Conservation (phyloP, 345 rosid species). For the Linum lewisii region DNA sequence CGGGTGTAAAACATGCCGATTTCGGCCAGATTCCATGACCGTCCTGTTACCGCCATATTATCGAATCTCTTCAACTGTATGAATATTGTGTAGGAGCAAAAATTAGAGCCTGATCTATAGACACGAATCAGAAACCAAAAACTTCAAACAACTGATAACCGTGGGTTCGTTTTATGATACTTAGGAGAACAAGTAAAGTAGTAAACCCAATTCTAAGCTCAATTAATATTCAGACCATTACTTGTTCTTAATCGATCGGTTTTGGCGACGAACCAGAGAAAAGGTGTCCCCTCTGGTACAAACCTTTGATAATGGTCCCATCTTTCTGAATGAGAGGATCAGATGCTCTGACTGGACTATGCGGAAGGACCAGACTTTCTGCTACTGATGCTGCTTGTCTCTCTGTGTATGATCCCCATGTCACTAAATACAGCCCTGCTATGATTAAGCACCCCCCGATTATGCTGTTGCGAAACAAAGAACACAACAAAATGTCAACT, state of each 20-base stretch:
- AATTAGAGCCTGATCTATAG: too few species aligned
- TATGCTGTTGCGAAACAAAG: slow-evolving; percentile 31
- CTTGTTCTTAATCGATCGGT: slow-evolving; percentile 9
- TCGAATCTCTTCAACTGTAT: too few species aligned
- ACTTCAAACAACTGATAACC: too few species aligned
- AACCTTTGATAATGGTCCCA: slow-evolving; percentile 28
- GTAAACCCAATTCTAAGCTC: too few species aligned
- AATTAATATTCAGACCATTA: neutral
- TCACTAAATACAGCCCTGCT: slow-evolving; percentile 73
- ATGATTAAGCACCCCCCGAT: slow-evolving; percentile 77
- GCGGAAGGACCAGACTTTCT: slow-evolving; percentile 16
- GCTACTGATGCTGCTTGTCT: slow-evolving; percentile 22
- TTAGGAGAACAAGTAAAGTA: too few species aligned
- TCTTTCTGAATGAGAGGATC: slow-evolving; percentile 56
- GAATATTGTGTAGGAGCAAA: too few species aligned
- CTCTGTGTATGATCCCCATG: slow-evolving; percentile 81
- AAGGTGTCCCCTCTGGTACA: slow-evolving; percentile 33
- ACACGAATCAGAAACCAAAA: too few species aligned
- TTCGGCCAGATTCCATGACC: too few species aligned
- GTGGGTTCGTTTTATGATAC: too few species aligned
- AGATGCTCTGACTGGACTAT: slow-evolving; percentile 20
- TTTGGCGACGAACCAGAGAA: slow-evolving; percentile 11
- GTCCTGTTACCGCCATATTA: too few species aligned
- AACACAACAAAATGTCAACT: neutral
- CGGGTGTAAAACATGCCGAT: too few species aligned